These are phyloP conservation scores for Orobanche coerulescens DNA, from an alignment of 257 asterid genomes.

Conservation along the genomic window DNA sequence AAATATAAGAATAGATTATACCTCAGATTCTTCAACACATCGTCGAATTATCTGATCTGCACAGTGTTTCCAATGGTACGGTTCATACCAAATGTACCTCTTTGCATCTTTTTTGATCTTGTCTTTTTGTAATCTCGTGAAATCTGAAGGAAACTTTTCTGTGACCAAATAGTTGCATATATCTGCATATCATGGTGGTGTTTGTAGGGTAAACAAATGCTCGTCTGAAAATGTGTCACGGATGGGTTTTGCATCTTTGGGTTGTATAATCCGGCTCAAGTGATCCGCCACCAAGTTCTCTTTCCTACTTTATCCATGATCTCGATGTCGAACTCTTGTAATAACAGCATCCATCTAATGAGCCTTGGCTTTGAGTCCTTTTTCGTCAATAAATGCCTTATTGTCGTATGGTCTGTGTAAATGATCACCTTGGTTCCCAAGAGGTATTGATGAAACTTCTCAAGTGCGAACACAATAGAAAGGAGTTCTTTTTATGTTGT, in stretches of 20 bases:
- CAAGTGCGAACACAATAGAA: background rate
- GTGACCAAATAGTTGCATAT: too few species aligned
- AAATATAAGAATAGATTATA: background rate
- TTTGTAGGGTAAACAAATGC: too few species aligned
- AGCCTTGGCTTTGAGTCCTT: background rate
- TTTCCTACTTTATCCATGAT: background rate
- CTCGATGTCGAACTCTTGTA: background rate
- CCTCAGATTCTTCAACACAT: background rate
- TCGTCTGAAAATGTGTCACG: too few species aligned
- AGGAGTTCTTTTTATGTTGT: background rate
- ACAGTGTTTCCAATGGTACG: too few species aligned
- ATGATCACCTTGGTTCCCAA: background rate
- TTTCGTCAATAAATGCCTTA: background rate
- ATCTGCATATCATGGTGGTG: too few species aligned
- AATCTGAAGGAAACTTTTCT: too few species aligned
- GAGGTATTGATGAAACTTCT: background rate
- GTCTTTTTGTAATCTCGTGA: too few species aligned
- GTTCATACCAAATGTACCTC: too few species aligned
- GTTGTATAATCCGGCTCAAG: background rate
- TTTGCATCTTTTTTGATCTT: too few species aligned
- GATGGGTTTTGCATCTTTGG: background rate
- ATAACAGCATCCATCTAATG: background rate
- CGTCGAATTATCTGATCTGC: background rate
- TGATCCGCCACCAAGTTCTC: background rate
- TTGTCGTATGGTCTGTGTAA: background rate